Percentiles rank a stretch among this genome's conserved stretches.
These are phyloP conservation scores for Ophiosphaerella herpotricha DNA, from an alignment of 2,329 filamentous ascomycete genomes.

Conservation along the genomic window DNA sequence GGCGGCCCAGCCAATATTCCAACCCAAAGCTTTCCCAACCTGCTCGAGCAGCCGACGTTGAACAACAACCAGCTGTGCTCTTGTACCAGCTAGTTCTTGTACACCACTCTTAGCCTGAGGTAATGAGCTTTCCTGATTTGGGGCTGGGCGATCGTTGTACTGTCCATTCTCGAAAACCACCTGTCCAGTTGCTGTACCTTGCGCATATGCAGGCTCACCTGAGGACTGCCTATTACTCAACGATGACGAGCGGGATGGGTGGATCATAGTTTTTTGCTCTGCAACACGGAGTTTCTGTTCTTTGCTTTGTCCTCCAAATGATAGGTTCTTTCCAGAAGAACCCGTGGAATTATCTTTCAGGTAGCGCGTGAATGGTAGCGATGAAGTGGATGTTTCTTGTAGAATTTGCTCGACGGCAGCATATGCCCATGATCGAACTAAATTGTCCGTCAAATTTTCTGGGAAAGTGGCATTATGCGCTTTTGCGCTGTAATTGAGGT, in stretches of 20 bases:
- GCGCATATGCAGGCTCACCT: conserved; percentile 40
- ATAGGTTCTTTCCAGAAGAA: conserved; percentile 54
- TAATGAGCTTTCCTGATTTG: conserved; percentile 23
- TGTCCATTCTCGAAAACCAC: conserved; percentile 47
- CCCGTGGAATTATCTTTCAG: conserved; percentile 27
- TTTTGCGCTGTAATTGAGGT: conserved; percentile 30
- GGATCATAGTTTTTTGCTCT: conserved; percentile 72
- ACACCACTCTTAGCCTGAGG: conserved; percentile 60
- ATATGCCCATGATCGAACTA: conserved; percentile 79
- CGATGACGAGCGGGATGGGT: conserved; percentile 68
- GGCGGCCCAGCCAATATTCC: conserved; percentile 74
- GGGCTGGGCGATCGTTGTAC: conserved; percentile 36
- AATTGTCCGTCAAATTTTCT: conserved; percentile 67
- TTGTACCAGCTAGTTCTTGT: conserved; percentile 79
- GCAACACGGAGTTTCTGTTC: conserved; percentile 68
- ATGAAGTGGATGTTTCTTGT: conserved; percentile 72
- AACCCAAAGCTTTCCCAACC: conserved; percentile 71
- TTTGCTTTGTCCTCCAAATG: conserved; percentile 52
- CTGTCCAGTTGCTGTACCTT: conserved; percentile 31
- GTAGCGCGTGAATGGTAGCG: conserved; percentile 64
- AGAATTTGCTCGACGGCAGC: conserved; percentile 76
- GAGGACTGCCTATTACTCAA: conserved; percentile 49
- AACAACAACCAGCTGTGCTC: conserved; percentile 80
- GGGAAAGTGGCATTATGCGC: conserved; percentile 36
- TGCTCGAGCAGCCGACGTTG: conserved; percentile 80